Evolutionary conservation across 1,284 basidiomycete species (phyloP).

Genomic region (Cystobasidium sp.): DNA sequence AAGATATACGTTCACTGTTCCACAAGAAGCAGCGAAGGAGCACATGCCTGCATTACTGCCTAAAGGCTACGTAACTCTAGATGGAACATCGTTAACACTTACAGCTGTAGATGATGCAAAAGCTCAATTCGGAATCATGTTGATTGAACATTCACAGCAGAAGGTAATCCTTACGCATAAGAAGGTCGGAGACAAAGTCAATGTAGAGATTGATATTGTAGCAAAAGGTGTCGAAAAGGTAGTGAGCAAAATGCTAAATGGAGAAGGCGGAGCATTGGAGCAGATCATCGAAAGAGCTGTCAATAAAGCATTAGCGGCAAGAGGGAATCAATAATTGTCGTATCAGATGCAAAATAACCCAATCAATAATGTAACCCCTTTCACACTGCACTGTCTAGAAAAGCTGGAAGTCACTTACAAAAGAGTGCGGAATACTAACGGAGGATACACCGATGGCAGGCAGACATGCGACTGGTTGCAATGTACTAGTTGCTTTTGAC

Average conservation of each 20-base stretch:
- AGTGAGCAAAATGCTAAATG: conserved; percentile 72
- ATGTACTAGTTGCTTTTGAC: too few relatives aligned
- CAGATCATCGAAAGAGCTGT: conserved; percentile 33
- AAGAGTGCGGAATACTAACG: too few relatives aligned
- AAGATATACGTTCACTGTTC: conserved; percentile 76
- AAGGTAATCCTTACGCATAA: conserved; percentile 84
- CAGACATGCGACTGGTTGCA: too few relatives aligned
- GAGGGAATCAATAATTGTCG: conserved; percentile 4
- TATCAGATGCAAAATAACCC: not conserved
- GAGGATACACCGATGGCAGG: too few relatives aligned
- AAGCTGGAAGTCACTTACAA: too few relatives aligned
- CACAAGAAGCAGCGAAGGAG: conserved; percentile 63
- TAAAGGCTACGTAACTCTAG: conserved; percentile 96
- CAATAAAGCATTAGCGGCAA: conserved; percentile 26
- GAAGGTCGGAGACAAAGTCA: conserved; percentile 76
- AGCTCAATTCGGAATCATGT: conserved; percentile 85
- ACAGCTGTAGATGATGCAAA: conserved; percentile 76
- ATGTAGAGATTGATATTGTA: conserved; percentile 93
- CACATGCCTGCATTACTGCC: conserved; percentile 78
- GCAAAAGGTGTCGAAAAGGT: conserved; percentile 85
- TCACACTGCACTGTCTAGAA: too few relatives aligned
- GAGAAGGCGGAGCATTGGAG: conserved; percentile 56
- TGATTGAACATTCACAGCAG: conserved; percentile 90
- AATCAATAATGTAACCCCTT: too few relatives aligned
- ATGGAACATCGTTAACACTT: conserved; percentile 91